Evolutionary conservation across 2,329 filamentous ascomycete genomes (phyloP).

Genomic region (Tolypocladium cylindrosporum): DNA sequence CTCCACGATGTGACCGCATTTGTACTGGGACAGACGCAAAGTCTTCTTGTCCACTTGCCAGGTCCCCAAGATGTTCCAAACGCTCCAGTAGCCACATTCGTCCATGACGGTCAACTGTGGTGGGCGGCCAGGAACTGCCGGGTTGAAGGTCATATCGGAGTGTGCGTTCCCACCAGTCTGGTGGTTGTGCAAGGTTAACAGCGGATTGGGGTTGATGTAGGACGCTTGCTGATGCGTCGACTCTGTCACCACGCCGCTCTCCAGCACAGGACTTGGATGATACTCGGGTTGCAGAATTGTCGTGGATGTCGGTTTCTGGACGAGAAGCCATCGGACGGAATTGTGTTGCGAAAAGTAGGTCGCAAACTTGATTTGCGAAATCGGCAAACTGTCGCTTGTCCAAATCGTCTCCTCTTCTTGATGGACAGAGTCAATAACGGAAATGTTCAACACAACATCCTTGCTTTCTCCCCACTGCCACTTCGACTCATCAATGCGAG

Average conservation of each 20-base stretch:
- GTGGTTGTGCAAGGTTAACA: constrained; percentile 40
- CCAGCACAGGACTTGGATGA: constrained; percentile 23
- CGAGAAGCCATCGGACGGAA: constrained; percentile 39
- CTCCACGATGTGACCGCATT: constrained; percentile 33
- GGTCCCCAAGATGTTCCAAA: constrained; percentile 49
- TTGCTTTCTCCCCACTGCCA: constrained; percentile 43
- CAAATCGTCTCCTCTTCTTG: constrained; percentile 42
- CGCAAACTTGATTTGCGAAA: constrained; percentile 40
- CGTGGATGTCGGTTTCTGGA: constrained; percentile 42
- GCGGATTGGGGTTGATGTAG: constrained; percentile 42
- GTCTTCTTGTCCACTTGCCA: constrained; percentile 21
- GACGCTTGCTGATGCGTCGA: constrained; percentile 26
- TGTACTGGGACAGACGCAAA: constrained; percentile 20
- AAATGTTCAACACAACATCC: constrained; percentile 35
- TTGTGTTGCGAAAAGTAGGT: constrained; percentile 25
- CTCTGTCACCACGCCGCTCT: constrained; percentile 5
- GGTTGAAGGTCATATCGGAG: constrained; percentile 56
- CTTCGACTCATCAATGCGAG: constrained; percentile 36
- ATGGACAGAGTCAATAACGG: constrained; percentile 28
- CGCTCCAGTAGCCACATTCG: constrained; percentile 52
- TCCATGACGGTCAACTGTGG: constrained; percentile 59
- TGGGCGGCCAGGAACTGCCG: constrained; percentile 32
- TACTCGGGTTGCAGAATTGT: constrained; percentile 42
- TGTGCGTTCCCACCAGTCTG: constrained; percentile 46
- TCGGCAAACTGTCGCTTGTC: constrained; percentile 40